Evolutionary conservation across 306 rosid species (phyloP), one percentile per base, ranked within the genome.

Genomic region (Vigna angularis): DNA sequence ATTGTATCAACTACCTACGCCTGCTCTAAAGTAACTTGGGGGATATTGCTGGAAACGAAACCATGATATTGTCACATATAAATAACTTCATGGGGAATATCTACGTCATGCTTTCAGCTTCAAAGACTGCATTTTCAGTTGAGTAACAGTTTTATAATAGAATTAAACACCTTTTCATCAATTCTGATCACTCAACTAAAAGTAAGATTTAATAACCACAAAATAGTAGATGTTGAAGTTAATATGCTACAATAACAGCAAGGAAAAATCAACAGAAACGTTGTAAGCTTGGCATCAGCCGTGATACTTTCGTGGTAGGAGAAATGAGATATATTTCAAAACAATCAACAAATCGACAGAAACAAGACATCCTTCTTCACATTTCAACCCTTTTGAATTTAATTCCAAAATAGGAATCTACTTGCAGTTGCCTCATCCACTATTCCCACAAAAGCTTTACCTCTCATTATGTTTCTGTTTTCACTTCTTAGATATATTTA

Each of bases 141-240:
- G 44, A 73, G 70, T 20, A 65, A 67, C 56, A 53, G 15, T 66
- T 32, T 48, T 3, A 18, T 4, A 28, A 17, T 50, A 44, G 42
- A 42, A 9, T n/a, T 61, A 55, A 71, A 34, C 52, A 63, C 51
- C 14, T 9, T 42, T 30, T 47, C 9, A 57, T 30, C 55, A 30
- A 49, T 56, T 61, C 62, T 26, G 26, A 57, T 13, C n/a, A 71
- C 72, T 53, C 66, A 38, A 79, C 83, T 30, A 22, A 30, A 71
- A 79, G 61, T 20, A 24, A 30, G 56, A 70, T 49, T 40, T 61
- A 6, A 36, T 24, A 18, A 22, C 40, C 36, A 28, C 56, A 70
- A 18, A 34, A 40, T 49, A 61, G n/a, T 66, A 18, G 26, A 44
- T 9, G 11, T n/a, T 67, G 51, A 52, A 76, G 26, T 34, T 65